These are phyloP conservation scores for Auricularia auricula-judae DNA, from an alignment of 768 basidiomycete species.

Conservation along the genomic window DNA sequence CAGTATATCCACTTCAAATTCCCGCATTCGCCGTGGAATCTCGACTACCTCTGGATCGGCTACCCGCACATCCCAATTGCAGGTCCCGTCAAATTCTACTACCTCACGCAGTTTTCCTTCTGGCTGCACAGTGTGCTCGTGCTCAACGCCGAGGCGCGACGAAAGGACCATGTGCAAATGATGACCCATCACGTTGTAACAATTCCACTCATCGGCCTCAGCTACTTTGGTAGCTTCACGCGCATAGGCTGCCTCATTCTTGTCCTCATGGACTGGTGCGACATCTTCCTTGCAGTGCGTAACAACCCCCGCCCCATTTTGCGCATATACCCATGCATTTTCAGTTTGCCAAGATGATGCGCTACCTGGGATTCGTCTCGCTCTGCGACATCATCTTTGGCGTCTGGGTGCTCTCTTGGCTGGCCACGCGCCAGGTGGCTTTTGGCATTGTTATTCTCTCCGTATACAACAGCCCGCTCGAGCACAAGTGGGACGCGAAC, in stretches of 20 bases:
- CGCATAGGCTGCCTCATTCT: constrained; percentile 84
- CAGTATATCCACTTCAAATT: constrained; percentile 76
- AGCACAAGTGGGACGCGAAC: constrained; percentile 48
- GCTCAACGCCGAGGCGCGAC: constrained; percentile 81
- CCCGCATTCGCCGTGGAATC: constrained; percentile 54
- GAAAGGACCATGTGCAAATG: constrained; percentile 95
- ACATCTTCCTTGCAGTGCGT: constrained; percentile 85
- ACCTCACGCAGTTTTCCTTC: constrained; percentile 75
- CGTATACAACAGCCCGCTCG: constrained; percentile 42
- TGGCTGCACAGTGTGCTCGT: constrained; percentile 88
- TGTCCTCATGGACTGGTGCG: constrained; percentile 89
- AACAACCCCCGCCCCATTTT: background rate
- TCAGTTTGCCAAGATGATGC: constrained; percentile 88
- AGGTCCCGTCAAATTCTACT: constrained; percentile 81
- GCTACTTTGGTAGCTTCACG: constrained; percentile 77
- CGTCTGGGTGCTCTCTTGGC: constrained; percentile 81
- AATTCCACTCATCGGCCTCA: constrained; percentile 58
- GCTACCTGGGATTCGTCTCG: constrained; percentile 60
- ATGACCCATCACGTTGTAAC: constrained; percentile 93
- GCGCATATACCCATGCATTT: constrained; percentile 1
- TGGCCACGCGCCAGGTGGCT: constrained; percentile 77
- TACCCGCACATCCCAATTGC: constrained; percentile 80
- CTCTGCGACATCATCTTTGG: constrained; percentile 69
- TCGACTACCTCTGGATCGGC: constrained; percentile 56
- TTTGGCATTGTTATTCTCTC: constrained; percentile 65